Conservation (phyloP, 176 grass and related monocot genomes). For the Zizania latifolia region DNA sequence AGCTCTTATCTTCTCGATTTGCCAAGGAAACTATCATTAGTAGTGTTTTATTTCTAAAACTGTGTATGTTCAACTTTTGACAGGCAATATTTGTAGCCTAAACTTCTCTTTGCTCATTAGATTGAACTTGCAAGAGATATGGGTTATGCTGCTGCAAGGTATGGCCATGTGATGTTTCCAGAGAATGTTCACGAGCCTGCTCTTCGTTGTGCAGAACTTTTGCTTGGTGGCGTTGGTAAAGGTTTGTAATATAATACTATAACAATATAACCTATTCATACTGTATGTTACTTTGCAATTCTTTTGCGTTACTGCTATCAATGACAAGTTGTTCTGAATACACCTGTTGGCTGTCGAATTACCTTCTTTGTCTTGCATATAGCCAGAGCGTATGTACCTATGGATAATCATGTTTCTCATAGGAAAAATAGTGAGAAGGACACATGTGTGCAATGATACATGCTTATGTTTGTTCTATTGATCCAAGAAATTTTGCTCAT, state of each 20-base stretch:
- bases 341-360: not conserved
- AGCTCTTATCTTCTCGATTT: slow-evolving; percentile 13
- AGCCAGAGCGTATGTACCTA: not conserved
- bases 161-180: slow-evolving; percentile 98
- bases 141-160: slow-evolving; percentile 91
- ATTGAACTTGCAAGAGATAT: slow-evolving; percentile 93
- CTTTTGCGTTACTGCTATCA: not conserved
- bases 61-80: slow-evolving; percentile 33
- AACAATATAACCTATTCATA: not conserved
- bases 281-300: not conserved
- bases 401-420: not conserved
- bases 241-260: slow-evolving; percentile 30
- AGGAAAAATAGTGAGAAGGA: not conserved
- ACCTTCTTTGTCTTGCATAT: not conserved
- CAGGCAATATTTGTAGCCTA: slow-evolving; percentile 40
- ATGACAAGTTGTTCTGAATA: not conserved
- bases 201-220: slow-evolving; percentile 84
- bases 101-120: slow-evolving; percentile 62
- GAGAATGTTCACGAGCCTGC: slow-evolving; percentile 96
- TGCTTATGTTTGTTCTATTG: not conserved
- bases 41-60: slow-evolving; percentile 34
- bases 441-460: not conserved
- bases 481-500: not conserved
- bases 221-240: slow-evolving; percentile 87
- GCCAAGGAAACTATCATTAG: slow-evolving; percentile 2